Evolutionary conservation across 257 asterid genomes (phyloP).

Genomic region (Solanum microdontum): DNA sequence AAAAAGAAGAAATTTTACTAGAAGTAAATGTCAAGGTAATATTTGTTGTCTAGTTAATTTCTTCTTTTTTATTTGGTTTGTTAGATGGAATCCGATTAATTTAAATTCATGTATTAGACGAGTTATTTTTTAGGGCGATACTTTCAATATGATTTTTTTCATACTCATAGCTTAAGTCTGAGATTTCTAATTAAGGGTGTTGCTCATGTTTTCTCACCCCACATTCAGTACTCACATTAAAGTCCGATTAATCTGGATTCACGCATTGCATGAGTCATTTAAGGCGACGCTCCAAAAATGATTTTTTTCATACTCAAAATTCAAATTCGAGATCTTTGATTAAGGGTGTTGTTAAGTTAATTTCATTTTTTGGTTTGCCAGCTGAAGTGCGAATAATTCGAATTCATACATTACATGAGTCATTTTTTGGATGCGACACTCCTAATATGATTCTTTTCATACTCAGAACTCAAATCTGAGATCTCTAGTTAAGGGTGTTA

Average conservation of each 20-base stretch:
- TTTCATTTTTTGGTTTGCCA: background rate
- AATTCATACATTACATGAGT: too few relatives aligned
- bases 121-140: background rate
- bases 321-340: background rate
- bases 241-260: background rate
- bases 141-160: background rate
- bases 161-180: background rate
- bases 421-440: background rate
- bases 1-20: background rate
- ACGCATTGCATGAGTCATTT: background rate
- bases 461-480: too few relatives aligned
- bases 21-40: background rate
- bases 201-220: background rate
- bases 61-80: background rate
- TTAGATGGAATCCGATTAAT: background rate
- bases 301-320: background rate
- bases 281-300: fast-evolving
- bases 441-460: too few relatives aligned
- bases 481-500: background rate
- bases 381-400: too few relatives aligned
- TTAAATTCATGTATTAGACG: fast-evolving
- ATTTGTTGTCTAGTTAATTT: background rate
- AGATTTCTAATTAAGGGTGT: background rate
- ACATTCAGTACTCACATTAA: background rate
- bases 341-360: background rate